Evolutionary conservation across 805 yeast genomes (phyloP).

Genomic region (Brettanomyces custersianus): DNA sequence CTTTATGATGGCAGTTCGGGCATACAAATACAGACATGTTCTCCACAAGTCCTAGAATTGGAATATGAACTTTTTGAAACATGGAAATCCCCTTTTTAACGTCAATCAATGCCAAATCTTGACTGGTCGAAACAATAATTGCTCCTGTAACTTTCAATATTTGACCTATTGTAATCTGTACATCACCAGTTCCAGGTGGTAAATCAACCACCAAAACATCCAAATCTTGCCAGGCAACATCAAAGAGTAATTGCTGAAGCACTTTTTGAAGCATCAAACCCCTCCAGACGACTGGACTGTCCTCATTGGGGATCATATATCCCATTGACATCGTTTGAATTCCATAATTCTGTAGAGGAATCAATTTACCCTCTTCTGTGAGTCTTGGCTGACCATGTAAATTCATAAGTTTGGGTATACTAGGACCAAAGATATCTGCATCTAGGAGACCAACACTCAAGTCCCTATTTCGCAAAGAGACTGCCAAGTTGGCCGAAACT

Average conservation of each 20-base stretch:
- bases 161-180: conserved; percentile 76
- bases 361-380: conserved; percentile 39
- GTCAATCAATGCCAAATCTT: conserved; percentile 74
- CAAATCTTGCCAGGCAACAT: conserved; percentile 62
- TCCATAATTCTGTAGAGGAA: conserved; percentile 69
- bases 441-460: conserved; percentile 62
- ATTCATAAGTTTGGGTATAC: conserved; percentile 65
- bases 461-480: conserved; percentile 46
- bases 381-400: conserved; percentile 62
- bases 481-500: conserved; percentile 59
- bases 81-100: conserved; percentile 73
- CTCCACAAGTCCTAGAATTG: conserved; percentile 67
- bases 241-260: conserved; percentile 71
- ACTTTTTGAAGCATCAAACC: conserved; percentile 87
- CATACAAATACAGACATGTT: conserved; percentile 76
- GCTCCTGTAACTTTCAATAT: conserved; percentile 72
- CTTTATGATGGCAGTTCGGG: conserved; percentile 65
- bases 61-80: conserved; percentile 65
- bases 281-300: conserved; percentile 73
- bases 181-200: conserved; percentile 93
- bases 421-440: conserved; percentile 81
- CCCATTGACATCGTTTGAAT: conserved; percentile 88
- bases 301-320: conserved; percentile 55
- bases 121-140: conserved; percentile 77
- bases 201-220: conserved; percentile 70